phyloP scores from a whole-genome alignment of 176 grass and related monocot genomes.

The Rhynchospora tenuis region DNA sequence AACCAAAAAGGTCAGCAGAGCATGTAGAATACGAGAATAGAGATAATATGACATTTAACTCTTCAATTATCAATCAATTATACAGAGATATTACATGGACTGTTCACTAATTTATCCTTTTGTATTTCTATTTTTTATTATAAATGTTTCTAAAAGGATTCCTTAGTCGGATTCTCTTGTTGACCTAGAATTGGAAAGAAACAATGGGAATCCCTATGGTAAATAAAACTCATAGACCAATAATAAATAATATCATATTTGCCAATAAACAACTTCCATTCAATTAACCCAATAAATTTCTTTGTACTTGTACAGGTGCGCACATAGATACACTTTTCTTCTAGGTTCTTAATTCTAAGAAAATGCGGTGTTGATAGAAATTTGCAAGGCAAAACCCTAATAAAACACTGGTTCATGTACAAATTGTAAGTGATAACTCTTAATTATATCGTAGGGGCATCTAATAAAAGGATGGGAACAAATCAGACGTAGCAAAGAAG shows the following conservation, averaged over 20 bases:
- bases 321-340: neutral
- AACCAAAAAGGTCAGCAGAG: neutral
- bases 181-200: slow-evolving; percentile 5
- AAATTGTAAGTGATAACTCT: too few relatives aligned
- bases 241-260: slow-evolving; percentile 4
- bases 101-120: neutral
- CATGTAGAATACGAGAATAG: too few relatives aligned
- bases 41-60: neutral
- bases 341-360: neutral
- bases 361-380: too few relatives aligned
- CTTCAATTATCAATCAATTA: neutral
- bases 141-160: slow-evolving; percentile 1
- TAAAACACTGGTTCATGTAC: neutral
- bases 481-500: neutral
- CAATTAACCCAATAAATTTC: neutral
- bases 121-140: neutral
- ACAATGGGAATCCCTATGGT: neutral
- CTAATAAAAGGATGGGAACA: neutral
- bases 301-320: neutral
- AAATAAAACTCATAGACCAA: neutral
- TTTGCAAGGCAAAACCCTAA: neutral
- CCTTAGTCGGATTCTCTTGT: neutral
- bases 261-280: neutral
- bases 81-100: neutral
- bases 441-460: too few relatives aligned